Conservation (phyloP, 441 rosid species). For the Pelargonium fulgidum region DNA sequence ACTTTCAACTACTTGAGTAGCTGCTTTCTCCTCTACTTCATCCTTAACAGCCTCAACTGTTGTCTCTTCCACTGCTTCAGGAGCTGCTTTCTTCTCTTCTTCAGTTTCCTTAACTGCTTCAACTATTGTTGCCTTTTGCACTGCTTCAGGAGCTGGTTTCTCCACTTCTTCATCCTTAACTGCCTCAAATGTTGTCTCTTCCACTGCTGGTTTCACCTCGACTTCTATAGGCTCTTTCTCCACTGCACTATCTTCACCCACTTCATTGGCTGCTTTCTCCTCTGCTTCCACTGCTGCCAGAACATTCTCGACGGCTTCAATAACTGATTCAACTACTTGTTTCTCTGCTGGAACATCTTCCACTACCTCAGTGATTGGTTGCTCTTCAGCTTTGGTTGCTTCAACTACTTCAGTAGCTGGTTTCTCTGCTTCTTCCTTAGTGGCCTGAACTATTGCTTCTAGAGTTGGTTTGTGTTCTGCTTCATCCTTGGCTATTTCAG, state of each 20-base stretch:
- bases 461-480: too few relatives aligned
- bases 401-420: slow-evolving; percentile 1
- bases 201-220: neutral
- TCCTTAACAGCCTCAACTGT: neutral
- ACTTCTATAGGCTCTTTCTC: neutral
- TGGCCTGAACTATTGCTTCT: slow-evolving; percentile 2
- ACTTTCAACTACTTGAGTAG: too few relatives aligned
- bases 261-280: slow-evolving; percentile 1
- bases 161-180: neutral
- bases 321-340: slow-evolving; percentile 3
- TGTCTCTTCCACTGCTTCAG: neutral
- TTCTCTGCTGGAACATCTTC: slow-evolving; percentile 15
- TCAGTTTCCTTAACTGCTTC: too few relatives aligned
- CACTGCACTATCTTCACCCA: neutral
- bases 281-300: neutral
- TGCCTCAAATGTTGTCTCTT: neutral
- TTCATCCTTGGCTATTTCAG: too few relatives aligned
- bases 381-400: slow-evolving; percentile 7
- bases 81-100: too few relatives aligned
- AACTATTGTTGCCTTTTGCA: neutral
- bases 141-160: slow-evolving; percentile 6
- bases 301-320: neutral
- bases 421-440: slow-evolving; percentile 20
- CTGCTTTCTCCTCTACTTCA: too few relatives aligned
- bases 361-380: slow-evolving; percentile 14